A percentile compares a stretch with the other conserved stretches of the same genome.
Conservation (phyloP, 306 rosid species). For the Fragaria iinumae region DNA sequence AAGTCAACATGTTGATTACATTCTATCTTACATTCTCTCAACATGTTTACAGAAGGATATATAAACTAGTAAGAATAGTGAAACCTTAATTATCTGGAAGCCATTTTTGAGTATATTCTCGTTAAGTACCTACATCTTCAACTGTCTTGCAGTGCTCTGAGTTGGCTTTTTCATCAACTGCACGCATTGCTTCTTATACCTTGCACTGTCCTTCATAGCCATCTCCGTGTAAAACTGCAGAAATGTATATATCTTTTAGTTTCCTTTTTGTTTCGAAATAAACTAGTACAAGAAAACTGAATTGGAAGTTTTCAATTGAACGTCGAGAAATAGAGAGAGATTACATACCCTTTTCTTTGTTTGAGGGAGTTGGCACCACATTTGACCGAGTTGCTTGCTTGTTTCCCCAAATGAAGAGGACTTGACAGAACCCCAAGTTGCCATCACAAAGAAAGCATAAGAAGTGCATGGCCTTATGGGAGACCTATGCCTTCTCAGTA, state of each 20-base stretch:
- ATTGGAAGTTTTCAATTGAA: background rate
- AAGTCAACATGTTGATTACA: too few relatives aligned
- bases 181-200: conserved; percentile 28
- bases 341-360: conserved; percentile 19
- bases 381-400: conserved; percentile 22
- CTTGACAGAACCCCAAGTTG: conserved; percentile 17
- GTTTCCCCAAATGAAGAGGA: conserved; percentile 25
- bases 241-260: background rate
- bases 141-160: background rate
- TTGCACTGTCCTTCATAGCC: conserved; percentile 34
- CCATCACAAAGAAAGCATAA: conserved; percentile 29
- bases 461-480: conserved; percentile 29
- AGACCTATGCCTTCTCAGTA: conserved; percentile 25
- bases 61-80: background rate
- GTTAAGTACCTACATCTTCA: background rate
- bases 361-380: conserved; percentile 28
- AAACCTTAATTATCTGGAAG: background rate
- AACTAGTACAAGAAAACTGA: background rate
- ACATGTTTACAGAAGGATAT: too few relatives aligned
- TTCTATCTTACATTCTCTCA: too few relatives aligned
- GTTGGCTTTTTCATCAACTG: conserved; percentile 16
- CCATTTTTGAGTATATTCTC: background rate
- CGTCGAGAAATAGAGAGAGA: background rate
- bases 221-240: conserved; percentile 28
- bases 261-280: background rate